Evolutionary conservation across 805 yeast genomes (phyloP).

Genomic region (Lachancea cidri): DNA sequence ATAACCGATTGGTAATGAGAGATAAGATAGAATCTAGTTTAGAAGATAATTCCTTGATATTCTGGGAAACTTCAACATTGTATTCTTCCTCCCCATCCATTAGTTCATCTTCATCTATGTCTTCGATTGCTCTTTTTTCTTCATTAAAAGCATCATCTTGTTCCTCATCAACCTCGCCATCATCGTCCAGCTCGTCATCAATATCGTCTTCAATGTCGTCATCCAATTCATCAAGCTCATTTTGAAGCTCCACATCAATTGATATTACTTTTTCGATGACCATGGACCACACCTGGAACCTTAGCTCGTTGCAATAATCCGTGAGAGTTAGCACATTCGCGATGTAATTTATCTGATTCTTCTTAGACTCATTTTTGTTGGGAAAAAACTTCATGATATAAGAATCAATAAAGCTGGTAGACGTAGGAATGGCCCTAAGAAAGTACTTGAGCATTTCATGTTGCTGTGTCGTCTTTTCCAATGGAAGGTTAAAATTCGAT

Average conservation of each 20-base stretch:
- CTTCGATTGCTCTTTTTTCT: constrained; percentile 31
- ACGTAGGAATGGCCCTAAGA: constrained; percentile 73
- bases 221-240: constrained; percentile 78
- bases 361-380: constrained; percentile 61
- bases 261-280: constrained; percentile 76
- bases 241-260: constrained; percentile 87
- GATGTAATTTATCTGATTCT: constrained; percentile 56
- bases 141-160: constrained; percentile 35
- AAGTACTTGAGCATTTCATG: constrained; percentile 65
- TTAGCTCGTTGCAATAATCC: constrained; percentile 71
- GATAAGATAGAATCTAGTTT: constrained; percentile 71
- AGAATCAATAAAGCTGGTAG: constrained; percentile 58
- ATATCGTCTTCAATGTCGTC: constrained; percentile 63
- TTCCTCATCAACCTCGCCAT: constrained; percentile 26
- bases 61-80: constrained; percentile 41
- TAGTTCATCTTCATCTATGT: constrained; percentile 28
- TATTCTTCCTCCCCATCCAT: constrained; percentile 43
- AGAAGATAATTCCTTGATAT: constrained; percentile 47
- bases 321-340: constrained; percentile 55
- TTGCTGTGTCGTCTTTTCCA: constrained; percentile 39
- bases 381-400: constrained; percentile 65
- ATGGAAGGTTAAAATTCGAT: constrained; percentile 45
- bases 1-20: constrained; percentile 48
- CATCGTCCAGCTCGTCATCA: constrained; percentile 36
- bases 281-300: constrained; percentile 71